These are phyloP conservation scores for Alternaria infectoria DNA, from an alignment of 2,329 filamentous ascomycete genomes.

Conservation along the genomic window DNA sequence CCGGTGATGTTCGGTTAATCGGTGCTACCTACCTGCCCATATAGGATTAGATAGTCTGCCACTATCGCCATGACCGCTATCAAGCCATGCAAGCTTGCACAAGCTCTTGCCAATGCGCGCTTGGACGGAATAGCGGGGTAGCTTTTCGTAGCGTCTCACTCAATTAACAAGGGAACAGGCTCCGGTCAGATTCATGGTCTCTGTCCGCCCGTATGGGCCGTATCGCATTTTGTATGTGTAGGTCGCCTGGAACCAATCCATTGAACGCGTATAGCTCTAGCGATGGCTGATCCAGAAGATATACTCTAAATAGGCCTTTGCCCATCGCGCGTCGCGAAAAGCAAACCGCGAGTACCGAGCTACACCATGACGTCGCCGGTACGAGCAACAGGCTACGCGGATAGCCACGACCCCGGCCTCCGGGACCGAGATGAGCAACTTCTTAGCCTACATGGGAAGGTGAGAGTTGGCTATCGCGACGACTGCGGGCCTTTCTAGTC, in stretches of 20 bases:
- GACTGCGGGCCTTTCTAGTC: background rate
- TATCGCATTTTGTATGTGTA: background rate
- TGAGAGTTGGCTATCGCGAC: constrained; percentile 2
- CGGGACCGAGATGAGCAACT: background rate
- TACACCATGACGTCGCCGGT: constrained; percentile 7
- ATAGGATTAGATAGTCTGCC: constrained; percentile 13
- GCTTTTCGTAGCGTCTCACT: background rate
- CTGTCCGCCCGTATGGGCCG: background rate
- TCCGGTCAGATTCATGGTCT: background rate
- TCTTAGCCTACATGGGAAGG: constrained; percentile 14
- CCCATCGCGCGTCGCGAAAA: background rate
- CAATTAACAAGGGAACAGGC: background rate
- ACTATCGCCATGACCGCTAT: constrained; percentile 9
- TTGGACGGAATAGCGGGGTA: constrained; percentile 6
- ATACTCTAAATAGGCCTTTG: too few relatives aligned
- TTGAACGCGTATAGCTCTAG: background rate
- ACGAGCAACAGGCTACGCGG: constrained; percentile 4
- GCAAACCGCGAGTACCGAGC: background rate
- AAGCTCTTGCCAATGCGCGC: constrained; percentile 16
- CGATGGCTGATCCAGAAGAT: accelerated
- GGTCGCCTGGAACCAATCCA: background rate
- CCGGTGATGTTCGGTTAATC: background rate
- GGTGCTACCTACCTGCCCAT: constrained; percentile 21
- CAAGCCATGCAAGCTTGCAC: constrained; percentile 27
- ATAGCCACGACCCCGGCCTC: constrained; percentile 3